Percentiles rank a stretch among this genome's conserved stretches.
phyloP scores from a whole-genome alignment of 176 grass and related monocot species.

The Luzula sylvatica region DNA sequence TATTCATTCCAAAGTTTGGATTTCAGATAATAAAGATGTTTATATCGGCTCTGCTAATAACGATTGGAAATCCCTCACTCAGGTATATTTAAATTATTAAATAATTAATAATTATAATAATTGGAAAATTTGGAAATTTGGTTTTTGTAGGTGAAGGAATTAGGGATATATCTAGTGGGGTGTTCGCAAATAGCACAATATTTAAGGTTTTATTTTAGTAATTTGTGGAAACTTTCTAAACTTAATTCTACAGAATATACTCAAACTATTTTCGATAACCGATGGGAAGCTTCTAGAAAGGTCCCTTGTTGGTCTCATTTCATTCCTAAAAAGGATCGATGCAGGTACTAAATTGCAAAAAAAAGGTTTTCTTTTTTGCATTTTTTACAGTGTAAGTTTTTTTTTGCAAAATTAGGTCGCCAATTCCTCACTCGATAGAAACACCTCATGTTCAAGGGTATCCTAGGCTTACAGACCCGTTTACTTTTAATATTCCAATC shows the following conservation, averaged over 20 bases:
- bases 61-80: slow-evolving; percentile 96
- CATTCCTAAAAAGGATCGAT: slow-evolving; percentile 50
- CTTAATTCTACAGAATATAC: slow-evolving; percentile 64
- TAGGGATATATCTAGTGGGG: slow-evolving; percentile 68
- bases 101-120: not conserved
- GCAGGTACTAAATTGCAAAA: slow-evolving; percentile 55
- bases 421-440: slow-evolving; percentile 33
- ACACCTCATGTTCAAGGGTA: slow-evolving; percentile 55
- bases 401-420: slow-evolving; percentile 42
- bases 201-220: slow-evolving; percentile 56
- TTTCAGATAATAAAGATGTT: slow-evolving; percentile 74
- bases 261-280: slow-evolving; percentile 49
- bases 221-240: slow-evolving; percentile 61
- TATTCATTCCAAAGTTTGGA: slow-evolving; percentile 90
- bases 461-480: slow-evolving; percentile 49
- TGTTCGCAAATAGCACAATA: slow-evolving; percentile 58
- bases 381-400: too few species aligned
- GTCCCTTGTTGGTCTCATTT: slow-evolving; percentile 98
- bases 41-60: slow-evolving; percentile 96
- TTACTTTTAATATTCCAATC: slow-evolving; percentile 48
- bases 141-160: slow-evolving; percentile 61
- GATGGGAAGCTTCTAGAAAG: slow-evolving; percentile 73
- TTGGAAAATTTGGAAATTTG: not conserved
- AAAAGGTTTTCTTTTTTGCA: not conserved
- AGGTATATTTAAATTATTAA: too few species aligned